Percentiles rank a stretch among this genome's conserved stretches.
Conservation (phyloP, 2,329 filamentous ascomycete genomes). For the Beauveria brongniartii region DNA sequence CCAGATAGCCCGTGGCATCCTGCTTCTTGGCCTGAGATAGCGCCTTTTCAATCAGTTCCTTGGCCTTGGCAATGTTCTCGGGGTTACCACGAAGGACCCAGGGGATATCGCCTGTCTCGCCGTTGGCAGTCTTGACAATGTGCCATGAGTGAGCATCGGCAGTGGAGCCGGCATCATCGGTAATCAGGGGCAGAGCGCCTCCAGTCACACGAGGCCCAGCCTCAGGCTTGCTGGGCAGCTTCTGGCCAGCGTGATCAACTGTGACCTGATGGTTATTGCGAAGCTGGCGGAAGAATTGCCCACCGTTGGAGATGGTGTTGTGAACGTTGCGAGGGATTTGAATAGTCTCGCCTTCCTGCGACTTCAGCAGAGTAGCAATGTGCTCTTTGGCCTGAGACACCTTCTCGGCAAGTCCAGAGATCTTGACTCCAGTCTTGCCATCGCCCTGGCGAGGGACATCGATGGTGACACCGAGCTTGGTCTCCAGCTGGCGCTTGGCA, state of each 20-base stretch:
- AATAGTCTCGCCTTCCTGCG: slow-evolving; percentile 82
- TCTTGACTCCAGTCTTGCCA: slow-evolving; percentile 75
- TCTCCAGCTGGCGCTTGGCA: slow-evolving; percentile 74
- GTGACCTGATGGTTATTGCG: slow-evolving; percentile 80
- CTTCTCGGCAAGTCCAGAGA: slow-evolving; percentile 68
- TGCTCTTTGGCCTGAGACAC: slow-evolving; percentile 84
- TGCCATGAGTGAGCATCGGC: slow-evolving; percentile 76
- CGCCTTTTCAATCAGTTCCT: slow-evolving; percentile 62
- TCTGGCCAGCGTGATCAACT: slow-evolving; percentile 80
- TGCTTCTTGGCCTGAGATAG: slow-evolving; percentile 63
- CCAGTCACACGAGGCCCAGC: slow-evolving; percentile 48
- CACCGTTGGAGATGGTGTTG: slow-evolving; percentile 78
- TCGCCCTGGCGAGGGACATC: slow-evolving; percentile 89
- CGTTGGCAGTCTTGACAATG: slow-evolving; percentile 55
- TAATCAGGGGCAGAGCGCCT: slow-evolving; percentile 76
- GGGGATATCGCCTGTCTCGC: slow-evolving; percentile 66
- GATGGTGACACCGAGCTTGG: slow-evolving; percentile 75
- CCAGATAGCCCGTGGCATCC: slow-evolving; percentile 73
- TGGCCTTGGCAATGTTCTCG: slow-evolving; percentile 77
- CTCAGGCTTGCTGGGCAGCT: slow-evolving; percentile 62
- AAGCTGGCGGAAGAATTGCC: slow-evolving; percentile 86
- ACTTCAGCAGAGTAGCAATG: slow-evolving; percentile 70
- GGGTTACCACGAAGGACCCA: slow-evolving; percentile 79
- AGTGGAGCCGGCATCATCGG: slow-evolving; percentile 63
- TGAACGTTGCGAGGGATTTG: slow-evolving; percentile 75